Percentiles rank a stretch among this genome's conserved stretches.
Conservation (phyloP, 2,329 filamentous ascomycete genomes). For the Penicillium sclerotigenum region DNA sequence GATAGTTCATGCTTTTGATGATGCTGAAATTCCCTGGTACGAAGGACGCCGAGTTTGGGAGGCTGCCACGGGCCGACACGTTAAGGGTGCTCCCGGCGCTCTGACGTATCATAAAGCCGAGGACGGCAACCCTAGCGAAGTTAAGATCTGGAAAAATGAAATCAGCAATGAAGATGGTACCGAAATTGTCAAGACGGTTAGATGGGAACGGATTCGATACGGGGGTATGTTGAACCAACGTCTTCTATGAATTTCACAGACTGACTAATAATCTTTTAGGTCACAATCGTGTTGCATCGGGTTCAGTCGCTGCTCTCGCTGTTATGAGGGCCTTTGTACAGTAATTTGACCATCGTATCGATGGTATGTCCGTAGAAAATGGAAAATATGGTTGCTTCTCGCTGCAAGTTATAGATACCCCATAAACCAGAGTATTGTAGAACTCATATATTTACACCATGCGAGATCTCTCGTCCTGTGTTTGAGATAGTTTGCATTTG, state of each 20-base stretch:
- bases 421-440: neutral
- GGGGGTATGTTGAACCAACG: constrained; percentile 36
- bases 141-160: constrained; percentile 40
- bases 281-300: constrained; percentile 43
- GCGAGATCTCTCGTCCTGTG: too few species aligned
- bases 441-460: too few species aligned
- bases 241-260: neutral
- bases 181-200: constrained; percentile 36
- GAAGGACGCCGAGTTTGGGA: constrained; percentile 43
- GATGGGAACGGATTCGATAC: constrained; percentile 45
- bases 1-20: constrained; percentile 76
- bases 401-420: neutral
- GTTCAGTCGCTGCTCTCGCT: constrained; percentile 37
- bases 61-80: constrained; percentile 33
- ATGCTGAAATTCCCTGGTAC: constrained; percentile 74
- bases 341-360: constrained; percentile 6
- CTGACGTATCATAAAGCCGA: constrained; percentile 31
- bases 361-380: neutral
- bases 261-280: constrained; percentile 24
- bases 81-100: constrained; percentile 25
- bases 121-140: constrained; percentile 30
- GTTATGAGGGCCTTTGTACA: constrained; percentile 40
- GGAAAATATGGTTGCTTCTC: neutral
- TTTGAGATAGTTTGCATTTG: too few species aligned
- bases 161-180: constrained; percentile 16